Percentiles rank a stretch among this genome's conserved stretches.
These are phyloP conservation scores for Tetrastigma voinierianum DNA, from an alignment of 164 flowering plant genomes.

Conservation along the genomic window DNA sequence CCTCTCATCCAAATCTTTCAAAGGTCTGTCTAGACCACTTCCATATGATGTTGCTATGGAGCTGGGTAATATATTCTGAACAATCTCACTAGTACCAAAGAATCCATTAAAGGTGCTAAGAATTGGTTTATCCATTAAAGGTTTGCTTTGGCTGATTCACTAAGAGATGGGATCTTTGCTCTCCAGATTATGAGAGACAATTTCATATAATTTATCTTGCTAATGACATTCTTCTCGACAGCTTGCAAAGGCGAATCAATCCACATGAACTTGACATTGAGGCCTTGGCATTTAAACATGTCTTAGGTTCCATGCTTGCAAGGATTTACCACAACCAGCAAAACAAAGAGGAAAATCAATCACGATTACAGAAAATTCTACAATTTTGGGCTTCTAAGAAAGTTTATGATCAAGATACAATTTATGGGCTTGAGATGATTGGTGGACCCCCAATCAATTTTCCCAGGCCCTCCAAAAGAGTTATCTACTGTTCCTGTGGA, in stretches of 20 bases:
- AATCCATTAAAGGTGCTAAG: slow-evolving; percentile 95
- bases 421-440: slow-evolving; percentile 74
- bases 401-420: slow-evolving; percentile 84
- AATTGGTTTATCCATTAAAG: slow-evolving; percentile 98
- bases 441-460: slow-evolving; percentile 53
- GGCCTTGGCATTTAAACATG: slow-evolving; percentile 92
- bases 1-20: slow-evolving; percentile 51
- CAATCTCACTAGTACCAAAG: slow-evolving; percentile 88
- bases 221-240: slow-evolving; percentile 97
- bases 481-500: slow-evolving; percentile 37
- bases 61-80: slow-evolving; percentile 65
- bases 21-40: slow-evolving; percentile 82
- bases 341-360: slow-evolving; percentile 85
- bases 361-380: slow-evolving; percentile 80
- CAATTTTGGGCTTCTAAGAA: slow-evolving; percentile 98
- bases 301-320: slow-evolving; percentile 89
- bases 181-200: slow-evolving; percentile 91
- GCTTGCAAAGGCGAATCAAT: slow-evolving; percentile 75
- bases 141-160: slow-evolving; percentile 85
- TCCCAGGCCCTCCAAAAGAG: slow-evolving; percentile 49
- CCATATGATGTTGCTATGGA: slow-evolving; percentile 90
- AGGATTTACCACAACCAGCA: slow-evolving; percentile 89
- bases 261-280: slow-evolving; percentile 86
- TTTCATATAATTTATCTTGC: slow-evolving; percentile 85
- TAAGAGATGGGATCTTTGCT: slow-evolving; percentile 65